Evolutionary conservation across 768 basidiomycete species (phyloP).

Genomic region (Clathrus columnatus): DNA sequence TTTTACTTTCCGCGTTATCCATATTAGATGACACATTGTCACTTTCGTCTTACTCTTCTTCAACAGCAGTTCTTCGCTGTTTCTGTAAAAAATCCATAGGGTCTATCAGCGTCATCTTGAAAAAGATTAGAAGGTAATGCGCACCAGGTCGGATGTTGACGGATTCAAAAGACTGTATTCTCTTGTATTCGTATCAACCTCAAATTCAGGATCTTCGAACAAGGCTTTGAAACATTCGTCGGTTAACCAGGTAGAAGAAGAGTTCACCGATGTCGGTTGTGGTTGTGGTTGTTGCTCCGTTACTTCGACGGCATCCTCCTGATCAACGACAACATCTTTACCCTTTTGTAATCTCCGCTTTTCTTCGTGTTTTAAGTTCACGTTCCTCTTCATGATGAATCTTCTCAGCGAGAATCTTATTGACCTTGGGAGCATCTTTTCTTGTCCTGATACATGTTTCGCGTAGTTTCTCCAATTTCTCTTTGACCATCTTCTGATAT

Average conservation of each 20-base stretch:
- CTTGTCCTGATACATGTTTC: conserved; percentile 85
- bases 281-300: background rate
- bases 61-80: conserved; percentile 63
- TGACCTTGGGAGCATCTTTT: conserved; percentile 70
- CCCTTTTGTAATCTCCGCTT: conserved; percentile 40
- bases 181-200: conserved; percentile 79
- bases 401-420: conserved; percentile 82
- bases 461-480: conserved; percentile 88
- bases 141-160: conserved; percentile 56
- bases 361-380: conserved; percentile 21
- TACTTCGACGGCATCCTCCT: conserved; percentile 30
- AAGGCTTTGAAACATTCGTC: conserved; percentile 82
- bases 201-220: conserved; percentile 86
- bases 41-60: conserved; percentile 84
- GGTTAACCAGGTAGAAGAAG: conserved; percentile 45
- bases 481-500: conserved; percentile 76
- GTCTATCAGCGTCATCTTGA: background rate
- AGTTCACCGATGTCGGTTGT: background rate
- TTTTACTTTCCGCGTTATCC: conserved; percentile 28
- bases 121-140: conserved; percentile 14
- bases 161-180: conserved; percentile 95
- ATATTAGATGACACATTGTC: conserved; percentile 50
- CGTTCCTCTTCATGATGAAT: conserved; percentile 40
- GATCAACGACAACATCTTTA: conserved; percentile 34
- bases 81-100: conserved; percentile 11